Base-by-base conservation (phyloP, 495 filamentous ascomycete species). In the Astrothelium macrocarpum region DNA sequence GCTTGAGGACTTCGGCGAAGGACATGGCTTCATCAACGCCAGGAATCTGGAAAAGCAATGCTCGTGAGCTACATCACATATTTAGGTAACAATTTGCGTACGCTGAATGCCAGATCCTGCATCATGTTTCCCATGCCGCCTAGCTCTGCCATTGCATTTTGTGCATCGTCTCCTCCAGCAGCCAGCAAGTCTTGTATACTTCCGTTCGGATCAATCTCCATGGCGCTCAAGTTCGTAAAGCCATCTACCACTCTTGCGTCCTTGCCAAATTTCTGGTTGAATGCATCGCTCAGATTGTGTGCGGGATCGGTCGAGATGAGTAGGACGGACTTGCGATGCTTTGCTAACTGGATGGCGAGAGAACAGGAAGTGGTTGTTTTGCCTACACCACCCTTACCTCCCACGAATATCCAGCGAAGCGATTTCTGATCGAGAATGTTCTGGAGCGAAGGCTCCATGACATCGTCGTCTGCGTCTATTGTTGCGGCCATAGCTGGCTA, bases 21-120 rank as follows among this genome's bases (percentile, higher is more conserved):
- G 94, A 97, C 95, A 97, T 97, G 71, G 94, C 94, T 76, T 99
- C 94, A 75, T 99, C 94, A 63, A 99, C 93, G 76, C 94, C 94
- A 60, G 94, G 94, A 49, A 98, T 97, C 91, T 97, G 69, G 3
- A 28, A 32, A 61, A 43, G 16, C 12, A 11, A 18, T 32, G 34
- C 25, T 29, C 65, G 46, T 76, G 71, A 64, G 60, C 43, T 49
- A 3, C n/a, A 3, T 67, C 65, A 58, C 59, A 10, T 64, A 18
- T 61, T 23, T 20, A 39, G 29, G 46, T 18, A 20, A 36, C 12
- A 20, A 60, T 11, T 32, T 32, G 42, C 86, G 78, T 74, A 89
- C 82, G 67, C 81, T 87, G 70, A 87, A 87, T 5, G 83, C 84
- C 60, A 87, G 75, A 73, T 89, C 87, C 71, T 88, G 85, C 84